A percentile compares a stretch with the other conserved stretches of the same genome.
Conservation (phyloP, 208 protist species). For the Trypanosoma rangeli region DNA sequence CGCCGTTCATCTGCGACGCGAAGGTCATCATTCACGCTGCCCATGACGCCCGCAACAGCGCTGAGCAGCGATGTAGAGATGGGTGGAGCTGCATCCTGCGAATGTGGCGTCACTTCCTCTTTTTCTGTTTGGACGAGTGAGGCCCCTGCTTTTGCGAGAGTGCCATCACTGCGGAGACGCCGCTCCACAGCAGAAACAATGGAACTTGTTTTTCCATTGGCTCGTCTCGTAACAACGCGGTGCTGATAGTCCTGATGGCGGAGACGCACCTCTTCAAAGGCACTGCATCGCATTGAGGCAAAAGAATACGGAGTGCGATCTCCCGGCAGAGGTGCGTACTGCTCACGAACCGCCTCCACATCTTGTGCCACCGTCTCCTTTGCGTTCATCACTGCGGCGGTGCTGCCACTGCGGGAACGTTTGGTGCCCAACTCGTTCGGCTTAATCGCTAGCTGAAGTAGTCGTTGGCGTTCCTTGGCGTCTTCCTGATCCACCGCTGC, state of each 20-base stretch:
- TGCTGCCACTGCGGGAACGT: conserved; percentile 6
- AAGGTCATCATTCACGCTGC: conserved; percentile 59
- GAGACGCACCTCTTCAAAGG: conserved; percentile 6
- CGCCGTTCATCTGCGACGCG: conserved; percentile 37
- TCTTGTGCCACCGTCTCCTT: conserved; percentile 8
- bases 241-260: conserved; percentile 9
- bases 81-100: background rate
- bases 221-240: conserved; percentile 5
- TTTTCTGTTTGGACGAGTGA: background rate
- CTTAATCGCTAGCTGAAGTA: conserved; percentile 33
- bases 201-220: conserved; percentile 16
- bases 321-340: conserved; percentile 25
- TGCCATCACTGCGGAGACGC: conserved; percentile 4
- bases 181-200: conserved; percentile 21
- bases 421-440: background rate
- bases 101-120: background rate
- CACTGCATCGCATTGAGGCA: conserved; percentile 16
- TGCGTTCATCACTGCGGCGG: background rate
- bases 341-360: conserved; percentile 20
- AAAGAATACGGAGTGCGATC: conserved; percentile 14
- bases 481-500: conserved; percentile 48
- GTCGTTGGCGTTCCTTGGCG: conserved; percentile 30
- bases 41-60: conserved; percentile 35
- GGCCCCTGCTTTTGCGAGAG: conserved; percentile 3
- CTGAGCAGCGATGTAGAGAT: conserved; percentile 24